Evolutionary conservation across 176 grass and related monocot genomes (phyloP).

Genomic region (Hyparrhenia diplandra): DNA sequence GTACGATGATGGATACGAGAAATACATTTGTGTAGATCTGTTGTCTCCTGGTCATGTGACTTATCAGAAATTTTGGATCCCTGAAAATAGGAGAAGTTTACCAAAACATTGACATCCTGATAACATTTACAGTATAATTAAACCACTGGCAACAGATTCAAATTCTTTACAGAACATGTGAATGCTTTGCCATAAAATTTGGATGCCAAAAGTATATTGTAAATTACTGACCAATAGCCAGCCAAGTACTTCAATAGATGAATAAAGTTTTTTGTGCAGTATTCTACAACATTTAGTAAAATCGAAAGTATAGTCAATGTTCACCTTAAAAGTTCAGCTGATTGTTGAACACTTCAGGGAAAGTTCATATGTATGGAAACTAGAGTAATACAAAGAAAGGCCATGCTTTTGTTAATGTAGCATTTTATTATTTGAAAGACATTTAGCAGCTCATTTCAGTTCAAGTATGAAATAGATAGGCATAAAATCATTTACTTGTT

Average conservation of each 20-base stretch:
- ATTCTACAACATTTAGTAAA: no score
- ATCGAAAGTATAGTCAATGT: no score
- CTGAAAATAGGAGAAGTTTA: constrained; percentile 29
- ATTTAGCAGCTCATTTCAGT: neutral
- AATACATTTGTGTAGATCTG: constrained; percentile 74
- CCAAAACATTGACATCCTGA: neutral
- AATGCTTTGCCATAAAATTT: neutral
- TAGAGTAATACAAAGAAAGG: no score
- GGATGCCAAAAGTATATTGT: neutral
- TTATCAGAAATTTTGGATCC: constrained; percentile 67
- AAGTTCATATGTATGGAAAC: no score
- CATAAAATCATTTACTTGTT: neutral
- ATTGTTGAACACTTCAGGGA: no score
- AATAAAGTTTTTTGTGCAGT: no score
- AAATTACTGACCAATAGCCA: neutral
- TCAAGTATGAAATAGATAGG: neutral
- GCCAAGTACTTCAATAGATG: neutral
- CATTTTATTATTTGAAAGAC: neutral
- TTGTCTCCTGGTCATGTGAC: constrained; percentile 72
- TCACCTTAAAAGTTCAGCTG: no score
- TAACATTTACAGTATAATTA: neutral
- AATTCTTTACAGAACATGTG: neutral
- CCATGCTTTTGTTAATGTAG: neutral
- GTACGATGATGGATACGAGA: constrained; percentile 44
- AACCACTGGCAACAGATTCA: neutral